Evolutionary conservation across 148 eudicot genomes (phyloP).

Genomic region (Heliamphora exappendiculata): DNA sequence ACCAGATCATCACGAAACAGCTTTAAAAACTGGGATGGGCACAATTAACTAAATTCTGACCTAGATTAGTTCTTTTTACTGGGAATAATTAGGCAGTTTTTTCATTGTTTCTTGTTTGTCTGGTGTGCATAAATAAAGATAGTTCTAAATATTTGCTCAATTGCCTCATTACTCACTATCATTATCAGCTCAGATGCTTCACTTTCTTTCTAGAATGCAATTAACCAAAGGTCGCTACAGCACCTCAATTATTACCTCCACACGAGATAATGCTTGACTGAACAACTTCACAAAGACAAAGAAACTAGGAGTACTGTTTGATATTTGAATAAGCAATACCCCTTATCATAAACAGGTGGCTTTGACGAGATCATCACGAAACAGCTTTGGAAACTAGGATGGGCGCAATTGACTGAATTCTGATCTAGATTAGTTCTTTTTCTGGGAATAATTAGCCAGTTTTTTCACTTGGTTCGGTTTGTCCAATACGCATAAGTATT

Average conservation of each 20-base stretch:
- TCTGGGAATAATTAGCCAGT: background rate
- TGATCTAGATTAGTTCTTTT: no score
- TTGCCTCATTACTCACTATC: background rate
- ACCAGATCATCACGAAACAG: no score
- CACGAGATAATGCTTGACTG: background rate
- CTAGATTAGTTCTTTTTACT: no score
- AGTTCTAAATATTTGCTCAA: background rate
- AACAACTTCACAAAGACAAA: no score
- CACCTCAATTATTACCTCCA: background rate
- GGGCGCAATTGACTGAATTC: no score
- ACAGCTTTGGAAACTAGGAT: no score
- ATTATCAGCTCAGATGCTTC: background rate
- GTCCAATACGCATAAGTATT: background rate
- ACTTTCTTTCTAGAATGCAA: background rate
- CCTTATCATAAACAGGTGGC: no score
- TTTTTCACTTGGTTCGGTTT: background rate
- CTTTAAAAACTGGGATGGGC: no score
- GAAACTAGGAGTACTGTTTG: no score
- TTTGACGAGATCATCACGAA: no score
- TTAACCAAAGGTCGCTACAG: background rate
- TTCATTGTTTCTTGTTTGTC: background rate
- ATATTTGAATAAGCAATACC: no score
- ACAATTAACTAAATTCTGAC: no score
- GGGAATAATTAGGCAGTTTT: background rate
- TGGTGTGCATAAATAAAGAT: background rate